Evolutionary conservation across 2,329 filamentous ascomycete species (phyloP).

Genomic region (Exserohilum rostratum): DNA sequence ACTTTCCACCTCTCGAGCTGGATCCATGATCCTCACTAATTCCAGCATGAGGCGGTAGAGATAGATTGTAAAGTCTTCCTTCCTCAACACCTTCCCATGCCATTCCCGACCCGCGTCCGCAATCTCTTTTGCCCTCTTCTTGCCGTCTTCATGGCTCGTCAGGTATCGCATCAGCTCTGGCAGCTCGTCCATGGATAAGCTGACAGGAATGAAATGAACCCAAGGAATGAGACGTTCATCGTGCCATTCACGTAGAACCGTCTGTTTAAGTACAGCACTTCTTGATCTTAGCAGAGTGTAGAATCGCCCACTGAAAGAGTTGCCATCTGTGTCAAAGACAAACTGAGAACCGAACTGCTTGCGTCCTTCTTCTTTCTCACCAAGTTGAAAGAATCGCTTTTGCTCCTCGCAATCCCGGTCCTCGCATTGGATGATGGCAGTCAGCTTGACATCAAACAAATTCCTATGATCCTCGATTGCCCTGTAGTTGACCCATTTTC

Average conservation of each 20-base stretch:
- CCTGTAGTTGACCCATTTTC: slow-evolving; percentile 2
- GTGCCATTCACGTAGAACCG: slow-evolving; percentile 48
- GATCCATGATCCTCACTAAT: slow-evolving; percentile 21
- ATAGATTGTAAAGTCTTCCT: slow-evolving; percentile 25
- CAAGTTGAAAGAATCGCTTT: slow-evolving; percentile 19
- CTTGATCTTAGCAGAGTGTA: slow-evolving; percentile 19
- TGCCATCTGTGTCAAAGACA: slow-evolving; percentile 29
- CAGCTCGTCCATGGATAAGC: slow-evolving; percentile 26
- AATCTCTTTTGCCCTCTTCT: slow-evolving; percentile 24
- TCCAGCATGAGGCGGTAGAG: slow-evolving; percentile 28
- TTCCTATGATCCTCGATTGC: slow-evolving; percentile 36
- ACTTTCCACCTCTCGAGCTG: neutral
- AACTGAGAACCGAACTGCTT: slow-evolving; percentile 13
- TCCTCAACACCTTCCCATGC: slow-evolving; percentile 11
- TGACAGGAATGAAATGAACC: slow-evolving; percentile 45
- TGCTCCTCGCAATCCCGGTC: slow-evolving; percentile 13
- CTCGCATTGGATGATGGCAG: slow-evolving; percentile 55
- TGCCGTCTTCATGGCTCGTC: slow-evolving; percentile 15
- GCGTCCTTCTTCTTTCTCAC: neutral
- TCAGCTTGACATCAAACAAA: slow-evolving; percentile 56
- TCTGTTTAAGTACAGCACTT: slow-evolving; percentile 37
- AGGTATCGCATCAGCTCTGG: slow-evolving; percentile 22
- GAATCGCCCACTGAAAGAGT: slow-evolving; percentile 27
- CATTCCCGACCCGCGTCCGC: slow-evolving; percentile 26
- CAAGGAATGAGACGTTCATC: slow-evolving; percentile 45